phyloP scores from a whole-genome alignment of 768 basidiomycete genomes.

The Peribolospora kevripleyi region DNA sequence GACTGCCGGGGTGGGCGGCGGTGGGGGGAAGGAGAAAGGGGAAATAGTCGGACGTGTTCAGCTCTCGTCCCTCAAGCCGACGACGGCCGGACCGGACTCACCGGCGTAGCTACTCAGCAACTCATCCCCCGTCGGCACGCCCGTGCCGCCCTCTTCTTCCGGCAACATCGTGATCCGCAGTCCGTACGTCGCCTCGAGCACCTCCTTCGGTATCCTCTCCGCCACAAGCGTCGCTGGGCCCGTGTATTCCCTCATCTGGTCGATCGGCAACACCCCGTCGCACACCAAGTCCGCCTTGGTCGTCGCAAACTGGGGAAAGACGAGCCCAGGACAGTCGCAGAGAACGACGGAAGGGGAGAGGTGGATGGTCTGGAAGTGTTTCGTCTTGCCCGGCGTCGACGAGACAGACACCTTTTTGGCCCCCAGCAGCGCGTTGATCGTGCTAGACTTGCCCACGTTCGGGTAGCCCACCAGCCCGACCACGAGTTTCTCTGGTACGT shows the following conservation, averaged over 20 bases:
- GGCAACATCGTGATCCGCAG: constrained; percentile 40
- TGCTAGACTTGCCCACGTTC: constrained; percentile 94
- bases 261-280: constrained; percentile 89
- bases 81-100: constrained; percentile 27
- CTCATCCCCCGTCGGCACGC: constrained; percentile 40
- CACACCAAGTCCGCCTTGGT: constrained; percentile 89
- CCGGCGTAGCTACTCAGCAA: constrained; percentile 76
- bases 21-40: not conserved
- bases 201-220: constrained; percentile 49
- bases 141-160: constrained; percentile 65
- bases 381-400: constrained; percentile 91
- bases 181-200: constrained; percentile 79
- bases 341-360: constrained; percentile 65
- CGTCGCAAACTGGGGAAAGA: constrained; percentile 94
- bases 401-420: constrained; percentile 95
- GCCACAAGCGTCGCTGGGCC: constrained; percentile 59
- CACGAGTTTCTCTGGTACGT: constrained; percentile 36
- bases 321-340: constrained; percentile 93
- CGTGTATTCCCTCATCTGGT: constrained; percentile 81
- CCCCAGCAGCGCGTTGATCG: constrained; percentile 85
- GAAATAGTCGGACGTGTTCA: not conserved
- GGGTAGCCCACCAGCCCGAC: constrained; percentile 93
- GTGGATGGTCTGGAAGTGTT: constrained; percentile 95
- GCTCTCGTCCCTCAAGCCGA: not conserved
- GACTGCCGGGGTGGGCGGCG: constrained; percentile 28